These are phyloP conservation scores for Crithidia acanthocephali DNA, from an alignment of 208 protist species.

Conservation along the genomic window DNA sequence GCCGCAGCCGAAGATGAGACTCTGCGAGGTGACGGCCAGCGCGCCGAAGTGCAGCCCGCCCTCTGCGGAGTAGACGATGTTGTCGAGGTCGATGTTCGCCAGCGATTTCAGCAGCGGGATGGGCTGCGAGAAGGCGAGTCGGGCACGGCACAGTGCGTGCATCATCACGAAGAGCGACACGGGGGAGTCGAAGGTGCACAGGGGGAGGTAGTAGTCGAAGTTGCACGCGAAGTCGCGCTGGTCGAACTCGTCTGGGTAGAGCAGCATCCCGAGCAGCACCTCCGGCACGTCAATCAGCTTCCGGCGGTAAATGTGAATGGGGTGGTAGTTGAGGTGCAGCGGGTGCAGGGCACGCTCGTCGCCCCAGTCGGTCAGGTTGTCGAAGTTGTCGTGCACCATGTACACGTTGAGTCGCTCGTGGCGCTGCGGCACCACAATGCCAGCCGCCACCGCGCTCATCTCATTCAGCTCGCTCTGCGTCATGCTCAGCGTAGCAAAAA, in stretches of 20 bases:
- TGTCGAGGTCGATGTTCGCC: slow-evolving; percentile 83
- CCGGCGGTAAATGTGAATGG: slow-evolving; percentile 83
- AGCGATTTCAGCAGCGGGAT: slow-evolving; percentile 81
- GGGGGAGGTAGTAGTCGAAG: slow-evolving; percentile 79
- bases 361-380: slow-evolving; percentile 74
- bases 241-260: slow-evolving; percentile 84
- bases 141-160: slow-evolving; percentile 67
- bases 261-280: slow-evolving; percentile 85
- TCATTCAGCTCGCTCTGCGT: slow-evolving; percentile 61
- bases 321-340: slow-evolving; percentile 91
- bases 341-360: slow-evolving; percentile 74
- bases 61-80: slow-evolving; percentile 85
- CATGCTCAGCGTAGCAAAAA: slow-evolving; percentile 72
- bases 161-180: slow-evolving; percentile 80
- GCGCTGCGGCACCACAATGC: slow-evolving; percentile 62
- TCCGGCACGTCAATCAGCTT: slow-evolving; percentile 91
- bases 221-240: slow-evolving; percentile 73
- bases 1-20: slow-evolving; percentile 78
- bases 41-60: slow-evolving; percentile 88
- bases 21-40: slow-evolving; percentile 66
- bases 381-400: slow-evolving; percentile 90
- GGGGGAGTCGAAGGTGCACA: slow-evolving; percentile 88
- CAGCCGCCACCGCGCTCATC: slow-evolving; percentile 51
- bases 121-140: slow-evolving; percentile 64
- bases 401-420: slow-evolving; percentile 78